A percentile compares a stretch with the other conserved stretches of the same genome.
These are phyloP conservation scores for Torulaspora globosa DNA, from an alignment of 1,139 yeast genomes.

Conservation along the genomic window DNA sequence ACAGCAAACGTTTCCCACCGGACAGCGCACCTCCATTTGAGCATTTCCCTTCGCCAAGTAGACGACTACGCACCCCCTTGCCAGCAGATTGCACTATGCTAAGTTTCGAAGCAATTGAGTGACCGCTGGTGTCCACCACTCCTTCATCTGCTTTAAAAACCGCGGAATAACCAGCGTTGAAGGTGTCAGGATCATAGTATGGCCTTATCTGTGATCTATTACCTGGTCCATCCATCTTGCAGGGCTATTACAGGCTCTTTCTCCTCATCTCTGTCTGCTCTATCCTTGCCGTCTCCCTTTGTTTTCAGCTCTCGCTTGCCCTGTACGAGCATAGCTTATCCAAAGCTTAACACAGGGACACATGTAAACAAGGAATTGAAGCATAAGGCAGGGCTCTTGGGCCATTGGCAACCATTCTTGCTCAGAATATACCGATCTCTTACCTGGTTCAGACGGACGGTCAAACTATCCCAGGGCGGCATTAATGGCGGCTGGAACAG, in stretches of 20 bases:
- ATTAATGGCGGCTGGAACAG: too few relatives aligned
- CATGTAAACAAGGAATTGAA: not conserved
- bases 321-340: not conserved
- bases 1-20: constrained; percentile 11
- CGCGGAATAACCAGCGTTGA: constrained; percentile 63
- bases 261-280: not conserved
- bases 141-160: constrained; percentile 60
- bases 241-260: not conserved
- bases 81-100: constrained; percentile 25
- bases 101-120: constrained; percentile 40
- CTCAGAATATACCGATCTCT: too few relatives aligned
- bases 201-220: constrained; percentile 48
- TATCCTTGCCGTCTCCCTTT: not conserved
- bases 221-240: constrained; percentile 14
- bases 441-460: too few relatives aligned
- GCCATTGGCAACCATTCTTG: not conserved
- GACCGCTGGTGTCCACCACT: constrained; percentile 41
- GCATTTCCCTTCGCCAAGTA: constrained; percentile 7
- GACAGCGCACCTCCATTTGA: constrained; percentile 10
- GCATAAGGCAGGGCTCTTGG: not conserved
- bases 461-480: too few relatives aligned
- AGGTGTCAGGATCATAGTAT: constrained; percentile 66
- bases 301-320: constrained; percentile 2
- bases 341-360: not conserved
- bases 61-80: constrained; percentile 10